Evolutionary conservation across 2,329 filamentous ascomycete species (phyloP), one percentile per base, ranked within the genome.

Genomic region (Fusarium phyllophilum): DNA sequence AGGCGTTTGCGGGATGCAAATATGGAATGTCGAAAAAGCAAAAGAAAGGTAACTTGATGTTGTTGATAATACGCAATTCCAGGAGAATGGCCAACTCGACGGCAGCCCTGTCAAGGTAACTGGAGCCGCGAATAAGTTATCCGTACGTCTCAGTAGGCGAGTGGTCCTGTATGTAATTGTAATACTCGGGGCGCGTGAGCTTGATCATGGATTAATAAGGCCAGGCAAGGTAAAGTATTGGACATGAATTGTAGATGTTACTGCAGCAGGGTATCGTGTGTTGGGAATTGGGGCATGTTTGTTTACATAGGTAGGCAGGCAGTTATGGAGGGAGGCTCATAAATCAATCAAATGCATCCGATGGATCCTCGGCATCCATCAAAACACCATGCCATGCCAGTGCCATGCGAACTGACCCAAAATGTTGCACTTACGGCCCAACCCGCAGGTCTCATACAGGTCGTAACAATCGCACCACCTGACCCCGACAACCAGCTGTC

Each of bases 401-500:
- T 61, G 46, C 70, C 66, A 64, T 74, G 59, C 58, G 70, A 74
- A 73, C 58, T 74, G 71, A 49, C 71, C 70, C 61, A 67, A 70
- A 56, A 55, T 61, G 44, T 67, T 57, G 45, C 64, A 55, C 51
- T 63, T 49, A 63, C 71, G 67, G 72, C 71, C 68, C 68, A 72
- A 69, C 64, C 72, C 59, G 71, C 58, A 62, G 62, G 57, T 66
- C 54, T 72, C 52, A 68, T 61, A 63, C 56, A 77, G 42, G 60
- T 61, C 69, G 65, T 71, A 67, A 78, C 63, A 68, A 73, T 73
- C 55, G 73, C 68, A 77, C 74, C 74, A 77, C 68, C 62, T 72
- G 66, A 59, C 65, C 76, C 72, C 56, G 66, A 76, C 66, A 74
- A 74, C 75, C 73, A 72, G 73, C 64, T 74, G 68, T 73, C 73